Evolutionary conservation across 768 basidiomycete genomes (phyloP).

Genomic region (Termitomyces bulborhizus): DNA sequence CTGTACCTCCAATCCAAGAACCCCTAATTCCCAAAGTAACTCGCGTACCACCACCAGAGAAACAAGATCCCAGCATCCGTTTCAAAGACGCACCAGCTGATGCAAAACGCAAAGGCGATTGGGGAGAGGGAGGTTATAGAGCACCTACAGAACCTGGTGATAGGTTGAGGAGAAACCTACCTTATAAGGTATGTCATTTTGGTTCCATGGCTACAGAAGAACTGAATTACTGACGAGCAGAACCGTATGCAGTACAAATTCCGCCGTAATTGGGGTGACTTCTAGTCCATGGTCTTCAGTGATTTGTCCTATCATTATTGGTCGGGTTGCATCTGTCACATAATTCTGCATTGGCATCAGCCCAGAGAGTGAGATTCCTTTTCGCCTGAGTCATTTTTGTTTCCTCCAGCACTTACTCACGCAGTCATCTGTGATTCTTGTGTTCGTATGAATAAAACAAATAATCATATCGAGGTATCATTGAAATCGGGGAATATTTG

Average conservation of each 20-base stretch:
- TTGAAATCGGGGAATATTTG: constrained; percentile 10
- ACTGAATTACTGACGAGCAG: constrained; percentile 42
- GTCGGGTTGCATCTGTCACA: background rate
- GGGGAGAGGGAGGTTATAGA: constrained; percentile 71
- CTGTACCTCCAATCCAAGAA: constrained; percentile 18
- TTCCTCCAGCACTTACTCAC: background rate
- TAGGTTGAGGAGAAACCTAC: constrained; percentile 76
- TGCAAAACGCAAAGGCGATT: constrained; percentile 51
- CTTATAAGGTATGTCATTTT: constrained; percentile 69
- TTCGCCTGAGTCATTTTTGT: background rate
- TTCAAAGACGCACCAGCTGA: constrained; percentile 52
- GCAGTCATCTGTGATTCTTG: background rate
- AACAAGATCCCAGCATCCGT: constrained; percentile 59
- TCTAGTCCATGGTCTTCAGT: constrained; percentile 32
- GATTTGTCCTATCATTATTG: constrained; percentile 2
- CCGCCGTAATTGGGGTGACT: constrained; percentile 83
- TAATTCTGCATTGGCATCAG: background rate
- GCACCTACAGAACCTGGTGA: constrained; percentile 69
- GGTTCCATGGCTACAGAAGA: constrained; percentile 1
- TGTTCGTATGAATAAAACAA: background rate
- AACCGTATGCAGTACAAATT: constrained; percentile 82
- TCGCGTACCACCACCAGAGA: constrained; percentile 57
- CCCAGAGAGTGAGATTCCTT: background rate
- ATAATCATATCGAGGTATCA: constrained; percentile 11
- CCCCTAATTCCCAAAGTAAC: constrained; percentile 42